Base-by-base conservation (phyloP, 257 asterid genomes). In the Solanum bulbocastanum region DNA sequence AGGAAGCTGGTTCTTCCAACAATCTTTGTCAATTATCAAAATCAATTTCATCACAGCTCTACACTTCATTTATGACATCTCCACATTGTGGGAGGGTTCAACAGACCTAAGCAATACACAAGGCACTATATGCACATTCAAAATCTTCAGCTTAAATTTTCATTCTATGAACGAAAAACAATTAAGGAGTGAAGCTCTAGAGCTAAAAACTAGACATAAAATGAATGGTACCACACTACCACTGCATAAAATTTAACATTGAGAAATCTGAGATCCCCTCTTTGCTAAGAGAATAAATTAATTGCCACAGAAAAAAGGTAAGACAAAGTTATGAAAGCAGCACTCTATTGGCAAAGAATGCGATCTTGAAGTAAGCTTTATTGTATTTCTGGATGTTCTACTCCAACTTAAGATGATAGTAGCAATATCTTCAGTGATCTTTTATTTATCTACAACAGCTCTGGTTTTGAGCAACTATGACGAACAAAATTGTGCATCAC, bases 401-500 rank as follows among this genome's bases (percentile, higher is more conserved):
- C 68, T 46, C 85, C 68, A 81, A 81, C 37, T 81, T 49, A 30
- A 81, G 85, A 52, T 81, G 42, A 81, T 49, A 32, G 71, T 3
- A 49, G 71, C 44, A 82, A 49, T 49, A 49, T 16, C 69, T 82
- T 82, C 44, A 82, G 44, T 49, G 13, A 82, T 82, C 86, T 46
- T 82, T 82, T 82, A 49, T 82, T 30, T 32, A 82, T 20, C 68
- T 82, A 82, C 69, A 81, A 49, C 69, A 49, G 22, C 69, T 49
- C 44, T 82, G 32, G 86, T 49, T 81, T 81, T 49, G 30, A 82
- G 42, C 20, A 82, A 82, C 44, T 30, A 82, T 49, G 69, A 32
- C 13, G 44, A 32, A 49, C 86, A 68, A 30, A 49, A 18, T 49
- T 82, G 69, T 30, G 69, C 90, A 69, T 91, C 92, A 95, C 87